Conservation (phyloP, 352 stramenopile genomes). For the Globisporangium takayamanum region DNA sequence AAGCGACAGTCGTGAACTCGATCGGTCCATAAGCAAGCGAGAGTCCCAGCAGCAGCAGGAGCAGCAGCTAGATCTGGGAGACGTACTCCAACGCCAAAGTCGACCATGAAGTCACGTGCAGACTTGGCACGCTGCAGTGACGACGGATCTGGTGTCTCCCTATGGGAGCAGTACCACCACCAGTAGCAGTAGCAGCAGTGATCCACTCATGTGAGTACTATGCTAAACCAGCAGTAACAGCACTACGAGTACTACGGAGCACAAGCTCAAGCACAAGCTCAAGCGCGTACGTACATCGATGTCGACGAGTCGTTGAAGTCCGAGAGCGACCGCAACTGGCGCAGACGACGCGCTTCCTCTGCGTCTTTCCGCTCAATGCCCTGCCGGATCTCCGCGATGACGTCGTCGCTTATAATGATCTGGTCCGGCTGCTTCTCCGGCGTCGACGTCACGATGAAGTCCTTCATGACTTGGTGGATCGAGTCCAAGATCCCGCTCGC, state of each 20-base stretch:
- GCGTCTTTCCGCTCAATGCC: slow-evolving; percentile 25
- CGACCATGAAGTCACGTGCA: slow-evolving; percentile 31
- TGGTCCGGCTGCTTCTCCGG: slow-evolving; percentile 29
- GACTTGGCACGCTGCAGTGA: slow-evolving; percentile 28
- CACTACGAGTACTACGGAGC: too few species aligned
- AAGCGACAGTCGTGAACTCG: too few species aligned
- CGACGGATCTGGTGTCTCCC: background rate
- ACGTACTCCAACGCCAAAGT: slow-evolving; percentile 26
- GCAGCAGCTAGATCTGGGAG: background rate
- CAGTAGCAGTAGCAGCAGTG: background rate
- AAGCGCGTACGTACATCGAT: slow-evolving; percentile 1
- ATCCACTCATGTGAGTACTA: background rate
- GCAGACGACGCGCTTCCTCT: slow-evolving; percentile 23
- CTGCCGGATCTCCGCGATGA: slow-evolving; percentile 61
- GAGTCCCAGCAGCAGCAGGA: slow-evolving; percentile 8
- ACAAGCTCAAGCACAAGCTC: background rate
- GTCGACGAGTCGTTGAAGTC: slow-evolving; percentile 12
- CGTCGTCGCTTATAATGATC: slow-evolving; percentile 64
- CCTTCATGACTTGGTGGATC: slow-evolving; percentile 76
- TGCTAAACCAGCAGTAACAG: too few species aligned
- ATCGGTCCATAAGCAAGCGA: background rate
- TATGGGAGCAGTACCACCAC: background rate
- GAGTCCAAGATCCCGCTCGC: slow-evolving; percentile 74
- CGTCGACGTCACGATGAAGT: slow-evolving; percentile 28
- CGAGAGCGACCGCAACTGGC: slow-evolving; percentile 20